Conservation (phyloP, 2,329 filamentous ascomycete genomes). For the Grosmannia huntii region DNA sequence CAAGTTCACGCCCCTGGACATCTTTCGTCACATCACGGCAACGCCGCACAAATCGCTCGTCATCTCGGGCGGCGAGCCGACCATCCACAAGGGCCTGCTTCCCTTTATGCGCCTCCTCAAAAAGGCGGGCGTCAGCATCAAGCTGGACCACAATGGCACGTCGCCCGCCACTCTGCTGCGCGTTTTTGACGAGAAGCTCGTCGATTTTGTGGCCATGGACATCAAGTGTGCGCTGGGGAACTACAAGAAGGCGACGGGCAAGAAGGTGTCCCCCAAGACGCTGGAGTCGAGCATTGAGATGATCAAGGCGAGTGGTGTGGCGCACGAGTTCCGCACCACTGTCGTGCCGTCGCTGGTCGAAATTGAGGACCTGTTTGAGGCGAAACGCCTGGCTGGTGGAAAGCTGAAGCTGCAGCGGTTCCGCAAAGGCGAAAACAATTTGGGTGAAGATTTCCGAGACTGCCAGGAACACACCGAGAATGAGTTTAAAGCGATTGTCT, state of each 20-base stretch:
- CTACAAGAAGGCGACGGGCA: not conserved
- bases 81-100: not conserved
- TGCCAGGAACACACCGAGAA: not conserved
- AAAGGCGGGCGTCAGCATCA: not conserved
- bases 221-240: not conserved
- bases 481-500: not conserved
- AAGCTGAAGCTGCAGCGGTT: not conserved
- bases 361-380: not conserved
- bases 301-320: not conserved
- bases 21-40: not conserved
- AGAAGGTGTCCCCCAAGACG: not conserved
- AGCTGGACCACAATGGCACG: not conserved
- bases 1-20: not conserved
- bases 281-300: not conserved
- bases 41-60: not conserved
- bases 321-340: not conserved
- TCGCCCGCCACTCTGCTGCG: not conserved
- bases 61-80: not conserved
- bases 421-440: not conserved
- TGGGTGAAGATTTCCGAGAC: not conserved
- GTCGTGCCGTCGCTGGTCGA: not conserved
- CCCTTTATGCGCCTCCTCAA: not conserved
- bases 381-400: not conserved
- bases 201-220: constrained; percentile 1
- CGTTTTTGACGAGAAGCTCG: not conserved